A percentile compares a stretch with the other conserved stretches of the same genome.
Conservation (phyloP, 768 basidiomycete genomes). For the Hericium coralloides region DNA sequence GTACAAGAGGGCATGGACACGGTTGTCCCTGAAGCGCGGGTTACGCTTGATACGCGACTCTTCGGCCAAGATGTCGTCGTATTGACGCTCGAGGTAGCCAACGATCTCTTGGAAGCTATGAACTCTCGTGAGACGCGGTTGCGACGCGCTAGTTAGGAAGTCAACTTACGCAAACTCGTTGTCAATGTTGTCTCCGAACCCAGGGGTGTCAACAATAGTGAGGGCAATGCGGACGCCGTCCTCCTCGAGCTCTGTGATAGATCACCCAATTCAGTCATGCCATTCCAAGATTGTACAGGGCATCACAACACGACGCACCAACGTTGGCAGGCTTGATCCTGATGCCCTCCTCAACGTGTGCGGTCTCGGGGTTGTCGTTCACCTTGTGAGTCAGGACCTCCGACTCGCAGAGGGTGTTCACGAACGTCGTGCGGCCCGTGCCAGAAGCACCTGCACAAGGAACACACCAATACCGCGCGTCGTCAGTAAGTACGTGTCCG, state of each 20-base stretch:
- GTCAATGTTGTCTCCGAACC: slow-evolving; percentile 98
- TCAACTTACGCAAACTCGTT: slow-evolving; percentile 89
- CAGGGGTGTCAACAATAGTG: slow-evolving; percentile 97
- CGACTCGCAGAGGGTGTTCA: slow-evolving; percentile 98
- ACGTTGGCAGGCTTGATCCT: slow-evolving; percentile 93
- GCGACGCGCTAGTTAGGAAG: not conserved
- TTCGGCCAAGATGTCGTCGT: slow-evolving; percentile 97
- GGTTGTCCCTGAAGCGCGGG: slow-evolving; percentile 96
- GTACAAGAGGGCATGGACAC: slow-evolving; percentile 93
- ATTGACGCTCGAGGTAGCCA: slow-evolving; percentile 94
- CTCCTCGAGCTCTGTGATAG: slow-evolving; percentile 79
- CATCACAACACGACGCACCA: slow-evolving; percentile 40
- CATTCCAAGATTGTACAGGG: not conserved
- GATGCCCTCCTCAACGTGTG: slow-evolving; percentile 90
- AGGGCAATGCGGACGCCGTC: slow-evolving; percentile 97
- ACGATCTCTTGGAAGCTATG: slow-evolving; percentile 93
- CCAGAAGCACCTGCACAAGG: slow-evolving; percentile 77
- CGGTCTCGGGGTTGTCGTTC: slow-evolving; percentile 75
- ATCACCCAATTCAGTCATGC: not conserved
- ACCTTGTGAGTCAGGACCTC: slow-evolving; percentile 87
- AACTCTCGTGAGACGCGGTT: not conserved
- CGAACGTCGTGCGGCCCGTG: slow-evolving; percentile 95
- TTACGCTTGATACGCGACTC: slow-evolving; percentile 99
- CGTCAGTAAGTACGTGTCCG: not conserved
- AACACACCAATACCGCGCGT: slow-evolving; percentile 2